Conservation (phyloP, 1,284 basidiomycete genomes). For the Fistulina hepatica region DNA sequence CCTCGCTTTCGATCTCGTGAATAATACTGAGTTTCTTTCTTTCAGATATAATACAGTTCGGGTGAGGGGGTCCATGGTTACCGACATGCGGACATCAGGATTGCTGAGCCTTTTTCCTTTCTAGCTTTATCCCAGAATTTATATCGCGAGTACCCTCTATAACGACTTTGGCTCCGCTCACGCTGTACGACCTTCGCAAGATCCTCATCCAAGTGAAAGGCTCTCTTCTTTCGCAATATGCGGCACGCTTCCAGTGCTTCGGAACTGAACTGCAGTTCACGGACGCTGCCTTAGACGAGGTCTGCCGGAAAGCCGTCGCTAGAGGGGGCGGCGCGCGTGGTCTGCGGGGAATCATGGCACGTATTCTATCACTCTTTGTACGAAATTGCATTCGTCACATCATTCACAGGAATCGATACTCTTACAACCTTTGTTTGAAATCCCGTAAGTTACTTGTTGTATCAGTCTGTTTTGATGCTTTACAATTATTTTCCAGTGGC, state of each 20-base stretch:
- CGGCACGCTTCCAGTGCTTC: constrained; percentile 69
- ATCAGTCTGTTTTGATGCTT: constrained; percentile 1
- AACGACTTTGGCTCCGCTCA: constrained; percentile 70
- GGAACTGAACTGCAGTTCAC: constrained; percentile 77
- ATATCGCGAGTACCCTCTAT: constrained; percentile 83
- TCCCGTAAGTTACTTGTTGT: constrained; percentile 52
- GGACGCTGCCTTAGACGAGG: constrained; percentile 60
- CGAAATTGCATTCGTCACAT: constrained; percentile 5
- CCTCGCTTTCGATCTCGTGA: background rate
- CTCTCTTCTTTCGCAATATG: constrained; percentile 84
- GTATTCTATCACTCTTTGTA: constrained; percentile 13
- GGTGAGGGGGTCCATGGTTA: background rate
- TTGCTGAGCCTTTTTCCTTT: no score
- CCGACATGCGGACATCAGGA: no score
- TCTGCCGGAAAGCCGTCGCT: constrained; percentile 68
- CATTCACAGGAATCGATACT: constrained; percentile 56
- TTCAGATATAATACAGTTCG: background rate
- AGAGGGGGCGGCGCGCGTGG: constrained; percentile 86
- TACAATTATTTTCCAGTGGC: background rate
- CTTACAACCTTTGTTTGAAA: constrained; percentile 85
- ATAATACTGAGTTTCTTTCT: no score
- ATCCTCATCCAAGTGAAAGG: constrained; percentile 89
- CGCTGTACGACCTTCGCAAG: constrained; percentile 67
- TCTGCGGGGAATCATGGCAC: constrained; percentile 78
- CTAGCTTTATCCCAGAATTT: constrained; percentile 88